These are phyloP conservation scores for Phlebiopsis flavidoalba DNA, from an alignment of 768 basidiomycete genomes.

Conservation along the genomic window DNA sequence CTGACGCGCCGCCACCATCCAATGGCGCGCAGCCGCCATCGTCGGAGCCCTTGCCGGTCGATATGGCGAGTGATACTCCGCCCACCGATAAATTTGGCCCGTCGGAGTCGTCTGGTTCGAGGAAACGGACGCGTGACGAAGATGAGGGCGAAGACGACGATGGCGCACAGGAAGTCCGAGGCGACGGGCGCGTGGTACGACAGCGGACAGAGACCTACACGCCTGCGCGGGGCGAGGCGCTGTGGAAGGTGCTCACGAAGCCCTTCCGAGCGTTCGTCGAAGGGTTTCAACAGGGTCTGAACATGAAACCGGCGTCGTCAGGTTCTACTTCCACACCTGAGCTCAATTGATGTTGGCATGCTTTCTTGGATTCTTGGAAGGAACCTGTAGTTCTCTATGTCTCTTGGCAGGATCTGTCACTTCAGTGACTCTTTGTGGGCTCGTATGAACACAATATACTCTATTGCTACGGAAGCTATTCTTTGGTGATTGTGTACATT, in stretches of 20 bases:
- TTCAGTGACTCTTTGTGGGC: not conserved
- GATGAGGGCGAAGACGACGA: conserved; percentile 2
- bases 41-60: not conserved
- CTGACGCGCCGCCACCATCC: not conserved
- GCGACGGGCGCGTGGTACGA: conserved; percentile 1
- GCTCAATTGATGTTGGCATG: not conserved
- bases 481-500: too few relatives aligned
- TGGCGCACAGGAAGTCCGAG: not conserved
- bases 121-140: conserved; percentile 2
- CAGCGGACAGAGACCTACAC: conserved; percentile 1
- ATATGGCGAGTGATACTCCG: not conserved
- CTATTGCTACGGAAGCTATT: too few relatives aligned
- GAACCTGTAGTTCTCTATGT: not conserved
- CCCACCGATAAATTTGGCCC: not conserved
- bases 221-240: not conserved
- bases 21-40: not conserved
- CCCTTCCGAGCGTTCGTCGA: conserved; percentile 7
- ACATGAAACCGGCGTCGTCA: not conserved
- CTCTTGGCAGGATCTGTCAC: not conserved
- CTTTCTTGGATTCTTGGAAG: not conserved
- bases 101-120: not conserved
- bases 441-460: too few relatives aligned
- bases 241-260: conserved; percentile 9
- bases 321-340: not conserved
- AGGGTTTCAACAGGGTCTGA: conserved; percentile 9